Percentiles rank a stretch among this genome's conserved stretches.
Evolutionary conservation across 129 eudicot genomes (phyloP).

Genomic region (Flaveria brownii): DNA sequence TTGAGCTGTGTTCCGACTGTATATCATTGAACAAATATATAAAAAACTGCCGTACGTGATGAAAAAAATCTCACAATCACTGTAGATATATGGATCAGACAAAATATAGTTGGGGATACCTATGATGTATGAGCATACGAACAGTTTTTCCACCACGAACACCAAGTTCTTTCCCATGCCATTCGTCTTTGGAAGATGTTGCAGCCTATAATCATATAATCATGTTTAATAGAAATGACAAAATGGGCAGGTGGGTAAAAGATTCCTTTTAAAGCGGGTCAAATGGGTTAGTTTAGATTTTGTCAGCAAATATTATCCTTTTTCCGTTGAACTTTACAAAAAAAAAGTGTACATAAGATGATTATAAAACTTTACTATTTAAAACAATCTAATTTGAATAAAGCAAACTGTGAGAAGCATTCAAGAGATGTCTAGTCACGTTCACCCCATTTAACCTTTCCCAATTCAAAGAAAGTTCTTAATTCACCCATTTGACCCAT

Average conservation of each 20-base stretch:
- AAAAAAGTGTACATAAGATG: not conserved
- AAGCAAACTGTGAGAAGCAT: not conserved
- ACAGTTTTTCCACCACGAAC: slow-evolving; percentile 96
- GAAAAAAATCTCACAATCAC: not conserved
- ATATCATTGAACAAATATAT: slow-evolving; percentile 6
- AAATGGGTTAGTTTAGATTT: not conserved
- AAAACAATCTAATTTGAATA: not conserved
- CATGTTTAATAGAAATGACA: slow-evolving; percentile 1
- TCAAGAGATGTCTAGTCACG: not conserved
- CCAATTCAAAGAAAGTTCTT: not conserved
- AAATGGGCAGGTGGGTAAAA: not conserved
- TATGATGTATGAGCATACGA: slow-evolving; percentile 99
- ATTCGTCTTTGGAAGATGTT: slow-evolving; percentile 93
- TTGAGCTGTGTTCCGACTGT: slow-evolving; percentile 98
- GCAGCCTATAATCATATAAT: slow-evolving; percentile 64
- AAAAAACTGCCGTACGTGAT: not conserved
- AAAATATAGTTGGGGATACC: slow-evolving; percentile 47
- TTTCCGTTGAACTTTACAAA: not conserved
- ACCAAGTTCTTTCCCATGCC: slow-evolving; percentile 99
- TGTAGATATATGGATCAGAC: slow-evolving; percentile 13
- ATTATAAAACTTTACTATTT: not conserved
- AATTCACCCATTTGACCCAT: not conserved
- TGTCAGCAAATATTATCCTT: not conserved
- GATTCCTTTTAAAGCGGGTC: not conserved
- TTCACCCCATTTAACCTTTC: not conserved